A percentile compares a stretch with the other conserved stretches of the same genome.
Evolutionary conservation across 1,284 basidiomycete genomes (phyloP).

Genomic region (Flammula alnicola): DNA sequence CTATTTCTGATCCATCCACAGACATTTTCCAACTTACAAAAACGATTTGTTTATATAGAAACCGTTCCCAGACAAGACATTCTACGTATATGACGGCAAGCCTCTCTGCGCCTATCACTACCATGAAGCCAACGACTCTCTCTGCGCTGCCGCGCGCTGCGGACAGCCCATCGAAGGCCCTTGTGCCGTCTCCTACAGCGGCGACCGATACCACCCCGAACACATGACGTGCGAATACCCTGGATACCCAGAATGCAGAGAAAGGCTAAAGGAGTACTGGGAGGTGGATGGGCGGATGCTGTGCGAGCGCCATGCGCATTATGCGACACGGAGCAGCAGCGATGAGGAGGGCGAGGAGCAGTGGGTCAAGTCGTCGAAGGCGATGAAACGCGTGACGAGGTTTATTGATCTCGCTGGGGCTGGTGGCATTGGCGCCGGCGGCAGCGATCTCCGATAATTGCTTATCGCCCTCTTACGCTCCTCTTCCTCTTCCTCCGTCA

Average conservation of each 20-base stretch:
- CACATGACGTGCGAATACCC: conserved; percentile 76
- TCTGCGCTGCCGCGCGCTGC: conserved; percentile 80
- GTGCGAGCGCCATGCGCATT: conserved; percentile 75
- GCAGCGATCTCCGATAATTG: conserved; percentile 5
- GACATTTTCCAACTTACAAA: background rate
- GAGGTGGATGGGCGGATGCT: conserved; percentile 82
- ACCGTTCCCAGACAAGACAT: conserved; percentile 87
- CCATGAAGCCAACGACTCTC: conserved; percentile 85
- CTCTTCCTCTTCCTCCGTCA: background rate
- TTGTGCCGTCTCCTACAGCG: conserved; percentile 81
- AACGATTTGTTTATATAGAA: conserved; percentile 51
- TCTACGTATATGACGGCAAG: conserved; percentile 87
- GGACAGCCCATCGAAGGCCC: conserved; percentile 89
- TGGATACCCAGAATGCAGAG: conserved; percentile 58
- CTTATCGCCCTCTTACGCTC: too few species aligned
- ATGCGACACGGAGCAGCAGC: conserved; percentile 30
- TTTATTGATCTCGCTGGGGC: conserved; percentile 60
- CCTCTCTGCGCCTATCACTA: conserved; percentile 91
- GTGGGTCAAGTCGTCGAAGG: conserved; percentile 46
- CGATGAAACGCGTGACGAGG: conserved; percentile 66
- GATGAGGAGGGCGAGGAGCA: conserved; percentile 38
- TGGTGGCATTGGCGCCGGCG: conserved; percentile 23
- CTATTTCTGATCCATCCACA: conserved; percentile 5
- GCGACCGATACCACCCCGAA: conserved; percentile 83
- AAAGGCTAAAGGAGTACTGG: conserved; percentile 80